phyloP scores from a whole-genome alignment of 2,329 filamentous ascomycete species.

The Cephalotrichum gorgonifer region DNA sequence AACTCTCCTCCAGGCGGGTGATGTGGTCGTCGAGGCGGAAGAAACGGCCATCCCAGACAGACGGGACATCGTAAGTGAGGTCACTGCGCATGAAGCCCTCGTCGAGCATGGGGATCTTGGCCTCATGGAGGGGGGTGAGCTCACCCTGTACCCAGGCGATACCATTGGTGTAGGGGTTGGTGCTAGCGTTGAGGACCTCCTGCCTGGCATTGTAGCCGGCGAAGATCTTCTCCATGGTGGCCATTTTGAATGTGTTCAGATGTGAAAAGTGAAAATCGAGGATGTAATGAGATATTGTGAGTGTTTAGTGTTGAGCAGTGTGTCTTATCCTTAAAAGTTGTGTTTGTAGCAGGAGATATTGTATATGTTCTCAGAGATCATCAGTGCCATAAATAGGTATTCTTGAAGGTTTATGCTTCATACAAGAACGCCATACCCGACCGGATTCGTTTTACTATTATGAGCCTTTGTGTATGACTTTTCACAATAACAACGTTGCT shows the following conservation, averaged over 20 bases:
- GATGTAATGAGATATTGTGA: neutral
- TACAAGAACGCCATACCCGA: constrained; percentile 19
- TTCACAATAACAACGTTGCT: neutral
- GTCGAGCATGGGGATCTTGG: constrained; percentile 37
- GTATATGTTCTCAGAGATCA: too few species aligned
- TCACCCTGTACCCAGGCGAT: constrained; percentile 36
- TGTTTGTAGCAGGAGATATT: neutral
- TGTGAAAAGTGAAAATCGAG: too few species aligned
- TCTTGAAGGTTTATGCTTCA: constrained; percentile 21
- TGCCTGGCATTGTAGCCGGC: constrained; percentile 20
- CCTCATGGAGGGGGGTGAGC: constrained; percentile 30
- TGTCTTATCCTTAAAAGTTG: neutral
- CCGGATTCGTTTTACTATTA: neutral
- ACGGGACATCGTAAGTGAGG: constrained; percentile 39
- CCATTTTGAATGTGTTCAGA: constrained; percentile 17
- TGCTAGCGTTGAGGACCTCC: constrained; percentile 18
- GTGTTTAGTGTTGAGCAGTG: neutral
- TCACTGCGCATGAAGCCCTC: constrained; percentile 42
- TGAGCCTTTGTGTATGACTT: neutral
- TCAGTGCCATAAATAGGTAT: neutral
- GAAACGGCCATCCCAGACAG: constrained; percentile 40
- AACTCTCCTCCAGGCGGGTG: constrained; percentile 29
- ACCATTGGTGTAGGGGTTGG: constrained; percentile 28
- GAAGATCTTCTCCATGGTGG: constrained; percentile 32
- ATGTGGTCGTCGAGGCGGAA: constrained; percentile 41